These are phyloP conservation scores for Artomyces pyxidatus DNA, from an alignment of 768 basidiomycete species.

Conservation along the genomic window DNA sequence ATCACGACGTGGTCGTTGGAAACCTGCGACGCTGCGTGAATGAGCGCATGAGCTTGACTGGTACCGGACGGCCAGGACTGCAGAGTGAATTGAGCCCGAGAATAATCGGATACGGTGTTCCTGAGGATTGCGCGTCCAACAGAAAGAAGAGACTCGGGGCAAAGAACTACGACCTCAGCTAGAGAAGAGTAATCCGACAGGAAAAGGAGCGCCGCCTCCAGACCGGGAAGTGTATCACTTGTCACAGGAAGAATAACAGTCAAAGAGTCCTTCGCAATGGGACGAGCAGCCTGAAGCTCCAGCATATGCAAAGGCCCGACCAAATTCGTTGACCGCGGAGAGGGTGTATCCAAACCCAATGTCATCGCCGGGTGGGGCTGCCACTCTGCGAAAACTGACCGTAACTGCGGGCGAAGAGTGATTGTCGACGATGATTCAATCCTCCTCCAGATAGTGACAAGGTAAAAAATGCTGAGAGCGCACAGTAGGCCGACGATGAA, in stretches of 20 bases:
- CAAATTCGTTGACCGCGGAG: background rate
- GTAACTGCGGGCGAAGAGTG: too few species aligned
- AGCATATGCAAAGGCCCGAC: slow-evolving; percentile 10
- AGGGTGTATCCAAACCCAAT: background rate
- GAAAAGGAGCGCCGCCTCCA: slow-evolving; percentile 2
- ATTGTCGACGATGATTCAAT: background rate
- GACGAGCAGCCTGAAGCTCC: slow-evolving; percentile 9
- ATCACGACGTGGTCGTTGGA: slow-evolving; percentile 10
- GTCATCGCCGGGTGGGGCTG: background rate
- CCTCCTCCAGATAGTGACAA: background rate
- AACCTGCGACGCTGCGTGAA: slow-evolving; percentile 1
- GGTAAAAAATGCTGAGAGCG: background rate
- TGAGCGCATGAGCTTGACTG: slow-evolving; percentile 2
- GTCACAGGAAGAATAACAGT: slow-evolving; percentile 7
- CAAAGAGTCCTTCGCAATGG: slow-evolving; percentile 2
- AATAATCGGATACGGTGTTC: background rate
- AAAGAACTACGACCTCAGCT: slow-evolving; percentile 10
- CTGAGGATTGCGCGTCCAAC: slow-evolving; percentile 6
- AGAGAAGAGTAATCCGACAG: slow-evolving; percentile 1
- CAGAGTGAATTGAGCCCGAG: slow-evolving; percentile 4
- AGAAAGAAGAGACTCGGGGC: slow-evolving; percentile 11
- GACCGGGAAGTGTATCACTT: background rate
- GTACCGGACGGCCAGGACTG: slow-evolving; percentile 1
- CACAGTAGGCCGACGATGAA: background rate
- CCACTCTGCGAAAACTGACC: background rate